phyloP scores from a whole-genome alignment of 2,329 filamentous ascomycete genomes.

The Fusarium sp. region DNA sequence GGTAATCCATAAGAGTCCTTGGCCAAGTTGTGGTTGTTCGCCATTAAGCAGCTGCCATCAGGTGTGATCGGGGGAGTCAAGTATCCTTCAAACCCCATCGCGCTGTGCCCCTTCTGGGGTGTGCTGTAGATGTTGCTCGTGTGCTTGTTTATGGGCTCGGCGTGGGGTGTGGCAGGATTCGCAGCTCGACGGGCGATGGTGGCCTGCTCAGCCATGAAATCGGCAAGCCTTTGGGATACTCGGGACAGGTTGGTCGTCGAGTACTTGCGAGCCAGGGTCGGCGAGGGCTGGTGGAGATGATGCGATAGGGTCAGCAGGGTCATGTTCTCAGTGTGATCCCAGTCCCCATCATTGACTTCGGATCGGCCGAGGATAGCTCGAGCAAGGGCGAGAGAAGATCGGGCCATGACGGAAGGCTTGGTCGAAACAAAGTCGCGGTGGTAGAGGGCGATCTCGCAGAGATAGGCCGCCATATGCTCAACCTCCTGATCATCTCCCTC shows the following conservation, averaged over 20 bases:
- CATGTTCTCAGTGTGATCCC: constrained; percentile 80
- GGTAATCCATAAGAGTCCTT: constrained; percentile 66
- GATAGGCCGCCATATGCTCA: constrained; percentile 94
- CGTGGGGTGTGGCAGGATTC: constrained; percentile 73
- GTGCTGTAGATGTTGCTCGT: constrained; percentile 79
- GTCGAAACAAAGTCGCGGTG: constrained; percentile 97
- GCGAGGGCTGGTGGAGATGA: constrained; percentile 72
- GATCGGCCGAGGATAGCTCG: constrained; percentile 87
- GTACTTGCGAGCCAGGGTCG: constrained; percentile 73
- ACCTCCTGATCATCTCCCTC: constrained; percentile 86
- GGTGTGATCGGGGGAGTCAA: constrained; percentile 90
- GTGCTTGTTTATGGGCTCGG: constrained; percentile 67
- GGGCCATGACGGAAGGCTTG: constrained; percentile 90
- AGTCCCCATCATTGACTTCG: constrained; percentile 82
- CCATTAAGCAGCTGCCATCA: constrained; percentile 73
- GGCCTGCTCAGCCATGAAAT: constrained; percentile 73
- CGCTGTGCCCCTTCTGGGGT: constrained; percentile 81
- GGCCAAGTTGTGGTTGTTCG: constrained; percentile 58
- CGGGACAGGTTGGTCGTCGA: constrained; percentile 67
- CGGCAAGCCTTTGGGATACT: constrained; percentile 69
- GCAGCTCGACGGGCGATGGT: constrained; percentile 66
- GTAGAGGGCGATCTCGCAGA: constrained; percentile 95
- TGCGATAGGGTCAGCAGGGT: constrained; percentile 74
- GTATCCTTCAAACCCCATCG: constrained; percentile 80
- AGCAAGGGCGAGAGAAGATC: constrained; percentile 87